phyloP scores from a whole-genome alignment of 495 filamentous ascomycete species.

The Thozetella sp. region DNA sequence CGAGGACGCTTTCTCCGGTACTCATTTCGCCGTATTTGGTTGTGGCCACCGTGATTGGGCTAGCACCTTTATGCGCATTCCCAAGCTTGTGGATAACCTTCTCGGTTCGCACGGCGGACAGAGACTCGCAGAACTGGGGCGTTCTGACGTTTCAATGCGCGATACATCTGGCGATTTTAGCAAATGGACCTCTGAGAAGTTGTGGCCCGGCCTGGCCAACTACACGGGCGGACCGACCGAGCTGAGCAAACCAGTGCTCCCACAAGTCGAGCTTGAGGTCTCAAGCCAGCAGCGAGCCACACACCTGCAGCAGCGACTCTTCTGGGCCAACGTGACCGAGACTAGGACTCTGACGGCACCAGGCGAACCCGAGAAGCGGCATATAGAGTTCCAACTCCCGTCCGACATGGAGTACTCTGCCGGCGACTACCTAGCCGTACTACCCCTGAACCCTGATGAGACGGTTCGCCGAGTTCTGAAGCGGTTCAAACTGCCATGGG shows the following conservation, averaged over 20 bases:
- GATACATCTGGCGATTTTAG: slow-evolving; percentile 64
- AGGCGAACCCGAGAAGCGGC: slow-evolving; percentile 54
- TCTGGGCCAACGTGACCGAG: slow-evolving; percentile 51
- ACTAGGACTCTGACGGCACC: slow-evolving; percentile 50
- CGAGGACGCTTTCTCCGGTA: slow-evolving; percentile 36
- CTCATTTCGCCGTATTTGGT: slow-evolving; percentile 65
- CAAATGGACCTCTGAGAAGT: slow-evolving; percentile 54
- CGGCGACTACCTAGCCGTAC: slow-evolving; percentile 69
- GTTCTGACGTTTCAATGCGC: slow-evolving; percentile 56
- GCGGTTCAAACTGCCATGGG: slow-evolving; percentile 48
- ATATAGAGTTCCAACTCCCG: slow-evolving; percentile 61
- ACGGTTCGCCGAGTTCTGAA: slow-evolving; percentile 42
- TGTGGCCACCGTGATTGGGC: slow-evolving; percentile 58
- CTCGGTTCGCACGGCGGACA: slow-evolving; percentile 48
- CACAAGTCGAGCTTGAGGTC: slow-evolving; percentile 53
- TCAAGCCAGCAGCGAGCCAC: slow-evolving; percentile 30
- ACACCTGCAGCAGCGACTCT: slow-evolving; percentile 51
- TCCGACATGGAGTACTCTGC: slow-evolving; percentile 59
- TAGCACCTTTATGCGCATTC: slow-evolving; percentile 66
- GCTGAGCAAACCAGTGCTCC: slow-evolving; percentile 43
- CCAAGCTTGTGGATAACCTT: slow-evolving; percentile 55
- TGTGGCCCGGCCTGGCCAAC: slow-evolving; percentile 47
- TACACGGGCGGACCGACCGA: slow-evolving; percentile 40
- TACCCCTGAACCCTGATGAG: slow-evolving; percentile 60
- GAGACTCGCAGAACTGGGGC: slow-evolving; percentile 48